These are phyloP conservation scores for Wickerhamiella brachini DNA, from an alignment of 805 yeast genomes.

Conservation along the genomic window DNA sequence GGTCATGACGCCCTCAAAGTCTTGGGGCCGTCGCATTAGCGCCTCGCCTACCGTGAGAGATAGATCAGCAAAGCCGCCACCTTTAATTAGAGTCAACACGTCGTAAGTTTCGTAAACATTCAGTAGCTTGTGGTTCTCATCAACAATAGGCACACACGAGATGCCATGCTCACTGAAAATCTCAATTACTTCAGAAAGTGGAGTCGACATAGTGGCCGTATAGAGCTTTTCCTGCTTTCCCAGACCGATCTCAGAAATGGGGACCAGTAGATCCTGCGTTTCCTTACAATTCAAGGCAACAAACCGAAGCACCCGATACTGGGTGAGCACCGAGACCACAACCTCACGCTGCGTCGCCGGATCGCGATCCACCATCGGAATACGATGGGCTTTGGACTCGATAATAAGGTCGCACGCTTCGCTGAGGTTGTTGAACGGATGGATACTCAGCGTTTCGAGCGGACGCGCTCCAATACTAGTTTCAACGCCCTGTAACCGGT, in stretches of 20 bases:
- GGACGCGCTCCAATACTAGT: slow-evolving; percentile 75
- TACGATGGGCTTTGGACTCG: slow-evolving; percentile 76
- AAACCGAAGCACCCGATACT: slow-evolving; percentile 87
- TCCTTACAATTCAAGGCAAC: slow-evolving; percentile 94
- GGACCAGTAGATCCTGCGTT: slow-evolving; percentile 66
- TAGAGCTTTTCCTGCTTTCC: slow-evolving; percentile 40
- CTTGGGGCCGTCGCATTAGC: slow-evolving; percentile 80
- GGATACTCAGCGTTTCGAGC: slow-evolving; percentile 73
- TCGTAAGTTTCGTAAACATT: slow-evolving; percentile 96
- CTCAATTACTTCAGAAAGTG: slow-evolving; percentile 87
- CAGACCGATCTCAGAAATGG: slow-evolving; percentile 55
- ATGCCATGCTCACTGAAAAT: slow-evolving; percentile 66
- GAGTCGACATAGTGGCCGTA: slow-evolving; percentile 78
- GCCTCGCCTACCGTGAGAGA: slow-evolving; percentile 93
- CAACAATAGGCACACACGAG: slow-evolving; percentile 86
- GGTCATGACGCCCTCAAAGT: slow-evolving; percentile 95
- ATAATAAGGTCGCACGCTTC: slow-evolving; percentile 92
- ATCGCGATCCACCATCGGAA: slow-evolving; percentile 88
- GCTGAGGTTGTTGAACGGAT: slow-evolving; percentile 77
- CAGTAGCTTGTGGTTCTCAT: slow-evolving; percentile 50
- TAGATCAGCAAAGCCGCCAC: slow-evolving; percentile 76
- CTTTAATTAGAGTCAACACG: slow-evolving; percentile 80
- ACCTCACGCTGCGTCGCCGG: slow-evolving; percentile 86
- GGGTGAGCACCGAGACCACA: slow-evolving; percentile 89
- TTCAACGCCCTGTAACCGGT: slow-evolving; percentile 78